Base-by-base conservation (phyloP, 495 filamentous ascomycete species). In the Aspergillus cavernicola region DNA sequence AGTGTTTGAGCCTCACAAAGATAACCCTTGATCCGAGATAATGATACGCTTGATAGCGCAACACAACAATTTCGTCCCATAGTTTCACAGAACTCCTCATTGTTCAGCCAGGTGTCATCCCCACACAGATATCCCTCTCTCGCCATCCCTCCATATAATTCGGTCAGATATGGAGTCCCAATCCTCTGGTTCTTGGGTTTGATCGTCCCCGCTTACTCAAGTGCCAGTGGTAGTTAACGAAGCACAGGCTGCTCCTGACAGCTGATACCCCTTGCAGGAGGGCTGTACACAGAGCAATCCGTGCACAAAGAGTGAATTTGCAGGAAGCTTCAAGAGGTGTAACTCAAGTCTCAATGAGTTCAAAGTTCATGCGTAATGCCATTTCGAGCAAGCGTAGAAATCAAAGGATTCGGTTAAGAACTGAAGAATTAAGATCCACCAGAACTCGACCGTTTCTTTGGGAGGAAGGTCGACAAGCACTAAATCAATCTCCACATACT, bases 151-250 rank as follows among this genome's bases (percentile, higher is more conserved):
- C 24, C 24, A 9, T 28, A 28, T 28, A n/a, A 31, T 3, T 12
- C 32, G 10, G 5, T 45, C 15, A 45, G 20, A 38, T 24, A 23
- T 49, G 6, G 19, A 49, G 45, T 49, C 20, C 48, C 48, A 41
- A 32, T 32, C 18, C 48, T 51, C 18, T 41, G 37, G 48, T 41
- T 51, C 36, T 16, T 7, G 24, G 48, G 7, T 32, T 15, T 32
- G 48, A 51, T 51, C 36, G 23, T 16, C 43, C 43, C 3, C 18
- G 16, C 29, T 50, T 50, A 50, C 32, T 31, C 18, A 38, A 48
- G 20, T 22, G n/a, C 18, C 19, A 37, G 19, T 9, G 26, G 12
- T 3, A 7, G 22, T 32, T 16, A n/a, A 32, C 9, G 18, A 38
- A 23, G 10, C 8, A 37, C 9, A 4, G 24, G 24, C 24, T 9